Base-by-base conservation (phyloP, 2,329 filamentous ascomycete genomes). In the Calonectria honghensis region DNA sequence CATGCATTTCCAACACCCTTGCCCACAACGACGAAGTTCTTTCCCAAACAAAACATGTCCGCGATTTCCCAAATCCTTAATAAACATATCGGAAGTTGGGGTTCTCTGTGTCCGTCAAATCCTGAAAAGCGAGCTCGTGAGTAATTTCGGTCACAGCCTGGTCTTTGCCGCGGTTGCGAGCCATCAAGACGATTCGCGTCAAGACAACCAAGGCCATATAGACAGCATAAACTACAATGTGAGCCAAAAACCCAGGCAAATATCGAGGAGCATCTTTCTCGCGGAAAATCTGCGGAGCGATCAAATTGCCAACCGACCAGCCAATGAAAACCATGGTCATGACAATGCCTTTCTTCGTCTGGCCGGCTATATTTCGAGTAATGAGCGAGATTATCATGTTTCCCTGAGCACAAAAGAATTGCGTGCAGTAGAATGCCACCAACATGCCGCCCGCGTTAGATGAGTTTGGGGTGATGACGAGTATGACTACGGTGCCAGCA, bases 281-380 rank as follows among this genome's bases (percentile, higher is more conserved):
- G 3, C 37, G 68, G 27, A 74, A 87, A 37, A 86, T 81, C 50
- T 86, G 84, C 13, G 86, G 86, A 0, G 86, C 86, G 6, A 84
- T 82, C 66, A 87, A 84, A 45, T 88, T 88, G 1, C 86, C 86
- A 11, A 83, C 81, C 37, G 85, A 85, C 76, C 86, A 87, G 16
- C 81, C 84, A 9, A 88, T 77, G 70, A 87, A 87, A 31, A 85
- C 82, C 73, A 87, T 81, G 1, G 85, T 82, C 1, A 86, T 84
- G 16, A 85, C 83, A 0, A 84, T 86, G 70, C 85, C 84, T 75
- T 87, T 88, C 78, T 88, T 88, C 0, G 86, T 87, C 64, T 86
- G 85, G 0, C 87, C 87, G 3, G 83, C 85, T 39, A 85, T 84
- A 73, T 88, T 88, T 9, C 84, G 80, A 6, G 84, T 83, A 9